Conservation (phyloP, 2,329 filamentous ascomycete genomes). For the Curvularia sp. region DNA sequence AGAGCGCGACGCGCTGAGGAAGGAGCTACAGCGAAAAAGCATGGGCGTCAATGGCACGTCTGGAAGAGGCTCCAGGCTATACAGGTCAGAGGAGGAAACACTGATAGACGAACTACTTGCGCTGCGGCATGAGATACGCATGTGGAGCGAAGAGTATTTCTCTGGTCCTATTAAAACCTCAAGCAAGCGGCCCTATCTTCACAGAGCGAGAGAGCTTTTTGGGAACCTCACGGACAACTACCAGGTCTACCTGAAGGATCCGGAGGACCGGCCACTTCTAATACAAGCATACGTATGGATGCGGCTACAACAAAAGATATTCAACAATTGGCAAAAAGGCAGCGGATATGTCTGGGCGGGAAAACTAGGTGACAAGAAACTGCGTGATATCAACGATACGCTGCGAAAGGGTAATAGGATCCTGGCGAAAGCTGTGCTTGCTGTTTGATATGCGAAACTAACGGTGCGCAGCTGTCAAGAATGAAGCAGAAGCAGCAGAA, state of each 20-base stretch:
- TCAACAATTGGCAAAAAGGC: conserved; percentile 46
- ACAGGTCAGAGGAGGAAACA: conserved; percentile 47
- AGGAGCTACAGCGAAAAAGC: conserved; percentile 46
- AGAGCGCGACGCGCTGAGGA: conserved; percentile 47
- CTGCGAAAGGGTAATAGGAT: conserved; percentile 41
- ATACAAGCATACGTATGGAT: conserved; percentile 49
- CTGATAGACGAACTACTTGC: conserved; percentile 46
- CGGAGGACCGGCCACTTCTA: conserved; percentile 42
- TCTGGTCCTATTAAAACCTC: conserved; percentile 35
- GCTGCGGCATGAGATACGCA: conserved; percentile 44
- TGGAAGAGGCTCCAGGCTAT: conserved; percentile 33
- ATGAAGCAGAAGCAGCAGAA: conserved; percentile 46
- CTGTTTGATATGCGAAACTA: conserved; percentile 12
- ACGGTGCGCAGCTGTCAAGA: conserved; percentile 43
- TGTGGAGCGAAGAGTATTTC: conserved; percentile 49
- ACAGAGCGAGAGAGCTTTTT: conserved; percentile 44
- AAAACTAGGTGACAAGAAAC: conserved; percentile 47
- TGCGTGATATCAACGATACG: conserved; percentile 47
- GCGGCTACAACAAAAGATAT: conserved; percentile 47
- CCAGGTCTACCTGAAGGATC: conserved; percentile 41
- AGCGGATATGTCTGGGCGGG: conserved; percentile 50
- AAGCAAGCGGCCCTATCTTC: conserved; percentile 42
- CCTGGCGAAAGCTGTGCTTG: neutral
- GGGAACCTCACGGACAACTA: conserved; percentile 46
- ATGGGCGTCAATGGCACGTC: conserved; percentile 42